Percentiles rank a stretch among this genome's conserved stretches.
phyloP scores from a whole-genome alignment of 78 protist genomes.

The Dictyostelium purpureum region DNA sequence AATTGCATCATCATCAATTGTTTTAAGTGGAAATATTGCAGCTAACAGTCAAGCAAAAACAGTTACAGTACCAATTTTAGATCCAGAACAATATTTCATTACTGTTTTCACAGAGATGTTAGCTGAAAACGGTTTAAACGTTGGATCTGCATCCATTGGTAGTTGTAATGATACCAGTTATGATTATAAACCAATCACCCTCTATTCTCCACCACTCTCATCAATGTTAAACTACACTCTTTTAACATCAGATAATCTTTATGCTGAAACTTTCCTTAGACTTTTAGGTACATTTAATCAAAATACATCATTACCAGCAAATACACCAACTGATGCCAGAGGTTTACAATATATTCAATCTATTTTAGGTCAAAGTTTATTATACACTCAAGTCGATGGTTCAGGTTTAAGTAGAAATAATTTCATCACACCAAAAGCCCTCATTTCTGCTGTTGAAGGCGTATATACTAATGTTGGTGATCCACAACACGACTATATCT shows the following conservation, averaged over 20 bases:
- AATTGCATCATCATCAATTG: background rate
- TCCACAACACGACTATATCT: slow-evolving; percentile 30
- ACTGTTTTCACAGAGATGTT: slow-evolving; percentile 4
- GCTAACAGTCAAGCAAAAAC: background rate
- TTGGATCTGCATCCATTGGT: background rate
- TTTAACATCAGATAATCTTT: slow-evolving; percentile 14
- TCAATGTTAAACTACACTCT: slow-evolving; percentile 24
- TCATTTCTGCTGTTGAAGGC: background rate
- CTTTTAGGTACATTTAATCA: background rate
- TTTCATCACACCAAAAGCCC: slow-evolving; percentile 32
- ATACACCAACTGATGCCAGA: background rate
- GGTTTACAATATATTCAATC: slow-evolving; percentile 3
- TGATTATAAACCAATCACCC: background rate
- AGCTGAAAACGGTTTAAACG: background rate
- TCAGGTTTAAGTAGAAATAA: slow-evolving; percentile 39
- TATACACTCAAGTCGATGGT: slow-evolving; percentile 38
- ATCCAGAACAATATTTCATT: slow-evolving; percentile 30
- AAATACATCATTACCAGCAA: background rate
- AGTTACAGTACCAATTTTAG: slow-evolving; percentile 18
- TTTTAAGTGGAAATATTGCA: background rate
- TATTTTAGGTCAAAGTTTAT: background rate
- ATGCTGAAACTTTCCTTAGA: slow-evolving; percentile 63
- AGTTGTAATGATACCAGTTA: slow-evolving; percentile 1
- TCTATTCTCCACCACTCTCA: background rate
- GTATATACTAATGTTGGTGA: slow-evolving; percentile 38